Conservation (phyloP, 2,329 filamentous ascomycete genomes). For the Neopestalotiopsis sp. region DNA sequence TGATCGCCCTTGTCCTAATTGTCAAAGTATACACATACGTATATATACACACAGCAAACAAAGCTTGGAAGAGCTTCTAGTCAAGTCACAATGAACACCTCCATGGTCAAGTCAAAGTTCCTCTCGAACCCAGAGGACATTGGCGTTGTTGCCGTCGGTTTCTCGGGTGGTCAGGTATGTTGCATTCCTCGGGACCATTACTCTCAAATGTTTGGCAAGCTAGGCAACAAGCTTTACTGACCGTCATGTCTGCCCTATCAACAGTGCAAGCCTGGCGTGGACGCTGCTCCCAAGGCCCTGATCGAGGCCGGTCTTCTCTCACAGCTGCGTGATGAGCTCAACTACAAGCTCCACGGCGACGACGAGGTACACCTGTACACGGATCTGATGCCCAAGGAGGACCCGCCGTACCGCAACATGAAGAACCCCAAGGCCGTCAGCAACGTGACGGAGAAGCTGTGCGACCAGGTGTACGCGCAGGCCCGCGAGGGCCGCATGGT, state of each 20-base stretch:
- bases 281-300: conserved; percentile 86
- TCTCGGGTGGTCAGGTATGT: conserved; percentile 91
- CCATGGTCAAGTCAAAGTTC: conserved; percentile 71
- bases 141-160: conserved; percentile 92
- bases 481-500: conserved; percentile 84
- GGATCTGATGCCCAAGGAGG: conserved; percentile 71
- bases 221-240: conserved; percentile 25
- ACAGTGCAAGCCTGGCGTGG: conserved; percentile 89
- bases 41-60: neutral
- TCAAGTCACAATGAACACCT: conserved; percentile 52
- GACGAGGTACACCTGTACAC: conserved; percentile 81
- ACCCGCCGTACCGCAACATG: conserved; percentile 89
- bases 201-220: neutral
- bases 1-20: neutral
- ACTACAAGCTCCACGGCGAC: conserved; percentile 88
- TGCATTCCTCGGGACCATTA: neutral
- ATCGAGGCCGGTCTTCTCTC: conserved; percentile 86
- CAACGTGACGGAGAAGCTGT: conserved; percentile 81
- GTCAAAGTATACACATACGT: neutral
- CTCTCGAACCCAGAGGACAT: conserved; percentile 80
- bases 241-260: neutral
- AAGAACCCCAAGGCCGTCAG: conserved; percentile 90
- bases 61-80: conserved; percentile 5
- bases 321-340: conserved; percentile 83
- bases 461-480: conserved; percentile 85